These are phyloP conservation scores for Corinectria fuckeliana DNA, from an alignment of 2,329 filamentous ascomycete genomes.

Conservation along the genomic window DNA sequence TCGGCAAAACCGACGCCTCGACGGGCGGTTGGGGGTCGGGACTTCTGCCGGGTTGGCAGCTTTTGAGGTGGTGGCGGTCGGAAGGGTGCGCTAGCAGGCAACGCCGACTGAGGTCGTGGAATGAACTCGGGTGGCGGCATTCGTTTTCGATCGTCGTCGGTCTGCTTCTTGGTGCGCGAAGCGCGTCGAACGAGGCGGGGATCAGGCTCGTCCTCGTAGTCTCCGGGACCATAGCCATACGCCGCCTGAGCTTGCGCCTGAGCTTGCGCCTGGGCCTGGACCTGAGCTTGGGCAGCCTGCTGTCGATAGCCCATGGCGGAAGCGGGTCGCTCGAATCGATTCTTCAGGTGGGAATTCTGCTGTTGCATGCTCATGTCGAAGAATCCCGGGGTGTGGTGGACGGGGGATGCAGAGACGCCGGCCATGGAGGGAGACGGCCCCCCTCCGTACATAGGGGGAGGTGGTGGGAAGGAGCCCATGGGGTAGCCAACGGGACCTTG, in stretches of 20 bases:
- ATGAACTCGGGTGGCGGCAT: conserved; percentile 56
- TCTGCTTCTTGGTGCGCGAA: conserved; percentile 49
- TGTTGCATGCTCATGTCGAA: conserved; percentile 41
- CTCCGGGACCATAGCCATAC: conserved; percentile 46
- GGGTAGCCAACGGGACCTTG: conserved; percentile 22
- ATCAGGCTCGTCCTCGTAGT: conserved; percentile 50
- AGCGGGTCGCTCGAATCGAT: conserved; percentile 47
- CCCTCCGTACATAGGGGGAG: conserved; percentile 37
- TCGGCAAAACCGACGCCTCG: conserved; percentile 44
- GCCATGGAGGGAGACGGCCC: conserved; percentile 35
- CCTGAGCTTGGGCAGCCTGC: conserved; percentile 11
- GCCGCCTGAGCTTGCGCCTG: conserved; percentile 29
- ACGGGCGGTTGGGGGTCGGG: conserved; percentile 39
- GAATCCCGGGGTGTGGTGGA: conserved; percentile 38
- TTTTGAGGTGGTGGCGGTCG: conserved; percentile 39
- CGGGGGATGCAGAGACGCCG: conserved; percentile 39
- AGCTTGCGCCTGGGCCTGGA: background rate
- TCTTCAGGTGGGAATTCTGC: conserved; percentile 40
- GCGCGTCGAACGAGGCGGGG: conserved; percentile 47
- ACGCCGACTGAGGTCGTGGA: conserved; percentile 46
- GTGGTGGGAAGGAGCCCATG: conserved; percentile 43
- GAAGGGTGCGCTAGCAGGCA: conserved; percentile 40
- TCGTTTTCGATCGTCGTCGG: conserved; percentile 52
- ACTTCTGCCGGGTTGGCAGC: conserved; percentile 37
- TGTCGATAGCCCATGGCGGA: conserved; percentile 50